These are phyloP conservation scores for Neonectria sp. DNA, from an alignment of 2,329 filamentous ascomycete genomes.

Conservation along the genomic window DNA sequence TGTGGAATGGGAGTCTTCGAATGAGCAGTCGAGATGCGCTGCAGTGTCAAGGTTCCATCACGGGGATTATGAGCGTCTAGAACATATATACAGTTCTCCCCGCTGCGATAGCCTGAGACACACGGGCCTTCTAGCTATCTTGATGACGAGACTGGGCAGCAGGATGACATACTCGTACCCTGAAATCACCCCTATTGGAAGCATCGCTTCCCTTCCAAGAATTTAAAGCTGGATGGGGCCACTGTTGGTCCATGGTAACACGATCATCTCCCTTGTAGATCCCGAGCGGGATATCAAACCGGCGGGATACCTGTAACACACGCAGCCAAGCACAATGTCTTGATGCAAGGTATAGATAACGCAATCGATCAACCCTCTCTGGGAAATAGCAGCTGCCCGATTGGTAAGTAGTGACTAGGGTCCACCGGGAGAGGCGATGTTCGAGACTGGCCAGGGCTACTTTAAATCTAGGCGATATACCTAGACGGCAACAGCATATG, in stretches of 20 bases:
- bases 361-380: constrained; percentile 10
- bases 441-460: background rate
- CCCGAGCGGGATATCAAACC: constrained; percentile 20
- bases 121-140: background rate
- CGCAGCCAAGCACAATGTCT: constrained; percentile 16
- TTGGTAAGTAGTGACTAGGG: constrained; percentile 3
- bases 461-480: background rate
- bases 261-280: constrained; percentile 7
- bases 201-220: background rate
- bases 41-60: background rate
- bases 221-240: constrained; percentile 1
- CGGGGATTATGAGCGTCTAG: background rate
- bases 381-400: constrained; percentile 11
- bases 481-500: background rate
- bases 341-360: constrained; percentile 29
- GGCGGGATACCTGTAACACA: constrained; percentile 6
- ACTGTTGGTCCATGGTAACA: constrained; percentile 18
- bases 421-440: background rate
- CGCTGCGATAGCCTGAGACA: background rate
- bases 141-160: constrained; percentile 13
- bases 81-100: constrained; percentile 4
- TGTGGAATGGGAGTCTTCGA: background rate
- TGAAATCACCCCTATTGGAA: constrained; percentile 2
- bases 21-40: background rate
- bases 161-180: constrained; percentile 7